A percentile compares a stretch with the other conserved stretches of the same genome.
phyloP scores from a whole-genome alignment of 148 eudicot genomes.

The Rhododendron griersonianum region DNA sequence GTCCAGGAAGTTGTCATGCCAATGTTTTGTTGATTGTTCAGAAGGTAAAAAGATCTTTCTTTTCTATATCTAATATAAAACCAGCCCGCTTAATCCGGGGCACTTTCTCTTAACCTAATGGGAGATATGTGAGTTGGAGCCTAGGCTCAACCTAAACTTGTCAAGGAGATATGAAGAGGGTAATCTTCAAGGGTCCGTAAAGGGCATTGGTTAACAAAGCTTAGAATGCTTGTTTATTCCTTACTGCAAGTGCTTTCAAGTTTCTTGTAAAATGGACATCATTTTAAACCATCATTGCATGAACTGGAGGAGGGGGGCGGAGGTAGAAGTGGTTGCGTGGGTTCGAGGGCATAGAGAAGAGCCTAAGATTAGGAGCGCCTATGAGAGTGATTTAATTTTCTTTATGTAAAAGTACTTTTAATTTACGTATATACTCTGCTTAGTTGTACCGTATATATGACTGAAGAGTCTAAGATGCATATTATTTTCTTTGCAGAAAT shows the following conservation, averaged over 20 bases:
- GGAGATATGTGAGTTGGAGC: not conserved
- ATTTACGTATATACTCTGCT: too few species aligned
- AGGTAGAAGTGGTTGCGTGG: not conserved
- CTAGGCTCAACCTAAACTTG: not conserved
- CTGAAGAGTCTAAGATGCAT: too few species aligned
- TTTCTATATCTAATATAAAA: too few species aligned
- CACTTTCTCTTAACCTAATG: not conserved
- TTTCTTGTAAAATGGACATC: too few species aligned
- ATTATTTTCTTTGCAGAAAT: not conserved
- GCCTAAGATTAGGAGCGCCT: not conserved
- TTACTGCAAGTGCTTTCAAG: too few species aligned
- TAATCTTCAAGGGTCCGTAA: not conserved
- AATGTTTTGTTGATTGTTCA: conserved; percentile 23
- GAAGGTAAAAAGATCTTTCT: conserved; percentile 26
- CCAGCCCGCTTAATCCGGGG: not conserved
- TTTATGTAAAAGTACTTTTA: too few species aligned
- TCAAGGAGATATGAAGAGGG: not conserved
- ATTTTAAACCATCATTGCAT: too few species aligned
- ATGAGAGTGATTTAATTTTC: not conserved
- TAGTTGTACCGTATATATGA: too few species aligned
- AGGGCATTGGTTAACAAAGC: too few species aligned
- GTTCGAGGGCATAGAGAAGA: not conserved
- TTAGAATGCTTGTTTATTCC: too few species aligned
- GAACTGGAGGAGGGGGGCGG: too few species aligned
- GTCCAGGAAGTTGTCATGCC: conserved; percentile 34